Evolutionary conservation across 1,284 basidiomycete species (phyloP), one percentile per base, ranked within the genome.

Genomic region (Xerocomus nothofagi): DNA sequence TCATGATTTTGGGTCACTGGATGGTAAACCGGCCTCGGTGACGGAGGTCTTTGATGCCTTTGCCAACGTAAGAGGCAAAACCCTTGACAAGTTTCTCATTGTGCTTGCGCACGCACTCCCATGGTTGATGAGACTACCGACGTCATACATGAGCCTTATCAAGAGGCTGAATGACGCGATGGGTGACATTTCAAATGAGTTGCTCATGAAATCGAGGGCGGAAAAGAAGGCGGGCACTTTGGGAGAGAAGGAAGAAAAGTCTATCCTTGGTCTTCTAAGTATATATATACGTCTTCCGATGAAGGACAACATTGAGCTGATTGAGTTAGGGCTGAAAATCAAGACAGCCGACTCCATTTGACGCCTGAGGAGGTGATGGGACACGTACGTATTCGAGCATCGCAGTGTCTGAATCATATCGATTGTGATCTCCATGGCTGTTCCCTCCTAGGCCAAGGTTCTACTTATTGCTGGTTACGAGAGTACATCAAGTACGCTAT

Each of bases 1-100:
- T 3, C 78, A 83, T 59, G 73, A 82, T 55, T 84, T 84, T 56
- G 73, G 73, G 4, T 68, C 78, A 0, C 66, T 84, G 18, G 71
- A 77, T 6, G 80, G 79, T 9, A 70, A 77, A 56, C 56, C 61
- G 3, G 69, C 75, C 2, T 52, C 70, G 3, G 73, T 82, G 6
- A 70, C 73, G 0, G 72, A 75, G 4, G 67, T 73, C 1, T 79
- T 83, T 47, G 74, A 80, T 12, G 59, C 71, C 2, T 65, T 80
- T 9, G 30, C 34, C 51, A 63, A 65, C 2, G 9, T 3, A 20
- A 33, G 53, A 52, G 68, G 51, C 39, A 57, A 43, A 47, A 53
- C 37, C 18, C 4, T 71, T 33, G 39, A 66, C 20, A 36, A 69
- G 50, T 37, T 73, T 11, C 51, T 75, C 3, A 61, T 78, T 45